These are phyloP conservation scores for Plasmodium chabaudi DNA, from an alignment of 169 alveolate genomes.

Conservation along the genomic window DNA sequence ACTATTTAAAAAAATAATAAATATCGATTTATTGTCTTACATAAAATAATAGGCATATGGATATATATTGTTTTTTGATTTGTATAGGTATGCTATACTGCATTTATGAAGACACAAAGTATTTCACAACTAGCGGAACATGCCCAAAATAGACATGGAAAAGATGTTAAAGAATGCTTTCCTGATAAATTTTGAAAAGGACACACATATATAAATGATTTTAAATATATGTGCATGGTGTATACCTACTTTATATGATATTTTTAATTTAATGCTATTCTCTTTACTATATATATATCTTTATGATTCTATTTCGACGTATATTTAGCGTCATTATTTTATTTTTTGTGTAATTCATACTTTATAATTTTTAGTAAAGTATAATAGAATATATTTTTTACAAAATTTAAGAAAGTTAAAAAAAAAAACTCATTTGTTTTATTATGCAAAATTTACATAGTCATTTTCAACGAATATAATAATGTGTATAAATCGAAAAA, in stretches of 20 bases:
- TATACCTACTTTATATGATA: neutral
- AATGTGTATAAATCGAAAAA: slow-evolving; percentile 49
- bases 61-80: neutral
- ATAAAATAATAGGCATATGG: too few species aligned
- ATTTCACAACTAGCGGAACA: slow-evolving; percentile 77
- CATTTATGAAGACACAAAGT: slow-evolving; percentile 77
- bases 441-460: slow-evolving; percentile 17
- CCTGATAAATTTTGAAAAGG: slow-evolving; percentile 60
- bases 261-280: neutral
- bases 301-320: neutral
- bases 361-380: slow-evolving; percentile 1
- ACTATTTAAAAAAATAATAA: too few species aligned
- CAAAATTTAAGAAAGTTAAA: neutral
- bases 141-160: slow-evolving; percentile 71
- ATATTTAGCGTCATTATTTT: neutral
- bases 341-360: slow-evolving; percentile 9
- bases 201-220: slow-evolving; percentile 11
- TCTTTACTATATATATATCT: neutral
- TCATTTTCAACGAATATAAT: slow-evolving; percentile 47
- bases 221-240: neutral
- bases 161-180: slow-evolving; percentile 76
- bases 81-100: slow-evolving; percentile 71
- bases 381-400: slow-evolving; percentile 5
- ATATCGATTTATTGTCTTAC: too few species aligned
- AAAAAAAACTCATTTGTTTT: neutral